A percentile compares a stretch with the other conserved stretches of the same genome.
phyloP scores from a whole-genome alignment of 2,329 filamentous ascomycete genomes.

The Hypoxylon sp. region DNA sequence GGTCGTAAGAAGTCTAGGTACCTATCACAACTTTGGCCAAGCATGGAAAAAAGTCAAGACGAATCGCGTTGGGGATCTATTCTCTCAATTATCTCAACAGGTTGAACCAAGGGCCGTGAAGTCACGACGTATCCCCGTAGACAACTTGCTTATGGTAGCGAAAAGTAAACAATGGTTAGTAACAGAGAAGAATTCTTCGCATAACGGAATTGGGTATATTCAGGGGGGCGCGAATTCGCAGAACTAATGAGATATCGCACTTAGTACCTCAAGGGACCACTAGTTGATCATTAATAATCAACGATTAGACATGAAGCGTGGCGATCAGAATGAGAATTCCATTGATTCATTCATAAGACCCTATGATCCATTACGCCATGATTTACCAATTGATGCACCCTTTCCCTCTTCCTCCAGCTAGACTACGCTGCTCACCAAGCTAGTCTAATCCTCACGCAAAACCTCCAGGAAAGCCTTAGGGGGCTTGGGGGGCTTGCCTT shows the following conservation, averaged over 20 bases:
- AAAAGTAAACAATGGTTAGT: not conserved
- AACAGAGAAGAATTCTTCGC: not conserved
- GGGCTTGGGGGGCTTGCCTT: conserved; percentile 68
- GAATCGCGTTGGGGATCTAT: not conserved
- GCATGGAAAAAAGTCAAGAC: not conserved
- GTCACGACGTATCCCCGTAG: not conserved
- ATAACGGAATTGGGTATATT: not conserved
- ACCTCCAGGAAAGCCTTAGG: conserved; percentile 50
- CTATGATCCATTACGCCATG: conserved; percentile 54
- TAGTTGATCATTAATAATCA: conserved; percentile 3
- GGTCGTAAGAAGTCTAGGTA: not conserved
- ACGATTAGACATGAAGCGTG: conserved; percentile 30
- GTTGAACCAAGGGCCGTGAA: no score
- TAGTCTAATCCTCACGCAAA: conserved; percentile 52
- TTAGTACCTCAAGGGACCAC: not conserved
- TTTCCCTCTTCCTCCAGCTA: conserved; percentile 37
- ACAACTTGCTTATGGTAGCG: not conserved
- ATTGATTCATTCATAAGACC: conserved; percentile 54
- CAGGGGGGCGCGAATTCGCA: conserved; percentile 7
- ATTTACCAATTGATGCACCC: conserved; percentile 48
- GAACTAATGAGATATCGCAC: not conserved
- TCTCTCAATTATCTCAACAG: not conserved
- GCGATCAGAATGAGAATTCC: conserved; percentile 50
- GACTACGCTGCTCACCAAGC: conserved; percentile 55
- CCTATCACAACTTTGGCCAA: not conserved